Evolutionary conservation across 768 basidiomycete species (phyloP), one percentile per base, ranked within the genome.

Genomic region (Clavulina sp.): DNA sequence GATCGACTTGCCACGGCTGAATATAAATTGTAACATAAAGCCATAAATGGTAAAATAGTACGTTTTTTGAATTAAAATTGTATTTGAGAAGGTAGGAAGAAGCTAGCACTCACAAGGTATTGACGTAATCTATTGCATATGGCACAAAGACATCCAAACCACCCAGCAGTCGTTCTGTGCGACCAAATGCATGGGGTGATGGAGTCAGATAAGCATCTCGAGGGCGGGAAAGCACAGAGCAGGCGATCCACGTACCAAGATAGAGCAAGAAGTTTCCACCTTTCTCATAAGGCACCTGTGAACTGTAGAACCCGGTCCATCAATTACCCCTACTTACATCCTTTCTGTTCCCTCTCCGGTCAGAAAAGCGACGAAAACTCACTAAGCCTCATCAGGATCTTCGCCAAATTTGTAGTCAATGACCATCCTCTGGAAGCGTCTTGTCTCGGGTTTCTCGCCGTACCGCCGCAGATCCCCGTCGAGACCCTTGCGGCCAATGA

Each of bases 251-350:
- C 71, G 51, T 50, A 83, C 83, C 91, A 21, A 95, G 72, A 61
- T 85, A 73, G 18, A 91, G 73, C 16, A 97, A 68, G 58, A 97
- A 77, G 62, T 88, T 93, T 5, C 84, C 73, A 23, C 92, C 91
- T 65, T 91, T 85, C 62, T 84, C 83, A 57, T 92, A 93, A 1
- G 91, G 83, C 41, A 95, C 70, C 48, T 62, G 54, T 59, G 34
- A 44, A 54, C n/a, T n/a, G n/a, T n/a, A n/a, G n/a, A n/a, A n/a
- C n/a, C n/a, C n/a, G n/a, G n/a, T n/a, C n/a, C n/a, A n/a, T n/a
- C n/a, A n/a, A n/a, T n/a, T n/a, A n/a, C n/a, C n/a, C n/a, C n/a
- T n/a, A n/a, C n/a, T n/a, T n/a, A n/a, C n/a, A n/a, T n/a, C n/a
- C n/a, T n/a, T n/a, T n/a, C n/a, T n/a, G n/a, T n/a, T n/a, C n/a